A percentile compares a stretch with the other conserved stretches of the same genome.
These are phyloP conservation scores for Fagus crenata DNA, from an alignment of 306 rosid species.

Conservation along the genomic window DNA sequence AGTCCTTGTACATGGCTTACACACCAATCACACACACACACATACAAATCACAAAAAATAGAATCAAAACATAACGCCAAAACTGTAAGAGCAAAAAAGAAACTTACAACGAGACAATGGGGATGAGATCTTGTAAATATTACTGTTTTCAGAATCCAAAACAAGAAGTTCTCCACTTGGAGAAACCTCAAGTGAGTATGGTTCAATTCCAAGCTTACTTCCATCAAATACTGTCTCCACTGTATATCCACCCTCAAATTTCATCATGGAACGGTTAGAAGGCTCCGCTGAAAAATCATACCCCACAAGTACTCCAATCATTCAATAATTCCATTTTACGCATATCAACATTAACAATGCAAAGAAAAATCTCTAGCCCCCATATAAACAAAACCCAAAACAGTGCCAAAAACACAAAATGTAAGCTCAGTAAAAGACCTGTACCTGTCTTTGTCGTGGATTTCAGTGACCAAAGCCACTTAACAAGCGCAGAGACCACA, in stretches of 20 bases:
- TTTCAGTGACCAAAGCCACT: slow-evolving; percentile 85
- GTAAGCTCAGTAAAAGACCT: slow-evolving; percentile 26
- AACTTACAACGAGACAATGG: slow-evolving; percentile 77
- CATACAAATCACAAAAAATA: background rate
- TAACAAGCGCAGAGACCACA: slow-evolving; percentile 77
- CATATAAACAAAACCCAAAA: slow-evolving; percentile 18
- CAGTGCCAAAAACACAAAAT: slow-evolving; percentile 5
- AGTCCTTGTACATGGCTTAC: slow-evolving; percentile 29
- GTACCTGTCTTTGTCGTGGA: slow-evolving; percentile 65
- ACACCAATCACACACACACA: background rate
- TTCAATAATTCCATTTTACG: background rate
- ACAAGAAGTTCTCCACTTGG: slow-evolving; percentile 78
- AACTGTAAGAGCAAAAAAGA: slow-evolving; percentile 6
- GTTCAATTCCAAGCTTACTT: slow-evolving; percentile 89
- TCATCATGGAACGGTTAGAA: slow-evolving; percentile 78
- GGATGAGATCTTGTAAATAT: slow-evolving; percentile 73
- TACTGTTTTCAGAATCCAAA: slow-evolving; percentile 88
- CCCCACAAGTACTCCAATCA: slow-evolving; percentile 30
- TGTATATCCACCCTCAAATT: slow-evolving; percentile 83
- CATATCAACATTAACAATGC: background rate
- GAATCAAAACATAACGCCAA: background rate
- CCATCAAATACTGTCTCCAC: slow-evolving; percentile 97
- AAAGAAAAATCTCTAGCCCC: slow-evolving; percentile 18
- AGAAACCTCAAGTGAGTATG: slow-evolving; percentile 67
- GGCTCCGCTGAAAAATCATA: slow-evolving; percentile 50